phyloP scores from a whole-genome alignment of 148 eudicot genomes.

The Rhododendron ferrugineum region DNA sequence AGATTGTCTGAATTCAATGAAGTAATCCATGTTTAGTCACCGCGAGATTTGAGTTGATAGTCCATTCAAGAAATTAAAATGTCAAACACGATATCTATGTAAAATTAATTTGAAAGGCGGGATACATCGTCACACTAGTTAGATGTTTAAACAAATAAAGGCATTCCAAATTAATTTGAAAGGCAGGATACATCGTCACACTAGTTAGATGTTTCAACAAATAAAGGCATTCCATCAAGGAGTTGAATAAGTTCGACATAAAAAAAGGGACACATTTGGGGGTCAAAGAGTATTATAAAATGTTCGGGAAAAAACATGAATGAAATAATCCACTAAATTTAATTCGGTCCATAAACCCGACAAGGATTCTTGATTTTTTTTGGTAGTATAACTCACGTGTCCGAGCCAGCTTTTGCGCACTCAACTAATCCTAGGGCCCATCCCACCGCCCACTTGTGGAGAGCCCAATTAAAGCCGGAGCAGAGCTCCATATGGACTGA shows the following conservation, averaged over 20 bases:
- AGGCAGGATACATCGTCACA: background rate
- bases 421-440: too few species aligned
- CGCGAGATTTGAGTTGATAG: background rate
- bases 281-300: background rate
- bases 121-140: background rate
- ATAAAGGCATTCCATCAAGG: too few species aligned
- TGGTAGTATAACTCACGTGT: too few species aligned
- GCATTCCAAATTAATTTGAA: background rate
- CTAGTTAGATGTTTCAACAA: background rate
- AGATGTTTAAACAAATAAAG: background rate
- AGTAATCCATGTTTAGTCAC: background rate
- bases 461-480: too few species aligned
- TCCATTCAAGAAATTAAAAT: background rate
- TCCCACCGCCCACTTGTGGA: too few species aligned
- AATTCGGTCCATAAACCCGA: too few species aligned
- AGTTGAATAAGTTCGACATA: background rate
- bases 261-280: background rate
- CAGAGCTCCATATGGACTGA: too few species aligned
- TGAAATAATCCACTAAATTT: background rate
- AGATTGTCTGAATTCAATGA: background rate
- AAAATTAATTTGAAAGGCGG: background rate
- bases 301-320: background rate
- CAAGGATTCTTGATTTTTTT: too few species aligned
- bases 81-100: background rate
- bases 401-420: too few species aligned